phyloP scores from a whole-genome alignment of 768 basidiomycete genomes.

The Boletales sp. region DNA sequence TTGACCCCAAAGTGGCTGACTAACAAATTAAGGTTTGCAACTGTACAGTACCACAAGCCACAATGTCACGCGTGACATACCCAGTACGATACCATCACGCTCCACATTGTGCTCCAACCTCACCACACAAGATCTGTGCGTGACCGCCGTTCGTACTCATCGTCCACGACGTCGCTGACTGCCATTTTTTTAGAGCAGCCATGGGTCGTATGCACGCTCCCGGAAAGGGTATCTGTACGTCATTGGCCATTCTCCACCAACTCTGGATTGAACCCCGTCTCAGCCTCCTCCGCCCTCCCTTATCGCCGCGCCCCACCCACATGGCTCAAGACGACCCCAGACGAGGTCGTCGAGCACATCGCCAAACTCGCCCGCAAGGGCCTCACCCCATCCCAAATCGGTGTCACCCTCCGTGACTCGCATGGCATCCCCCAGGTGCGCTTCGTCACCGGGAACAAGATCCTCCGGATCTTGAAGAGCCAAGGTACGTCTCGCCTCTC shows the following conservation, averaged over 20 bases:
- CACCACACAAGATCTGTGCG: slow-evolving; percentile 34
- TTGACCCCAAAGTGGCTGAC: slow-evolving; percentile 15
- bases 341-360: slow-evolving; percentile 95
- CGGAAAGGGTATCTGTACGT: slow-evolving; percentile 98
- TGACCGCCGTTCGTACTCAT: background rate
- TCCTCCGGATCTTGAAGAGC: slow-evolving; percentile 94
- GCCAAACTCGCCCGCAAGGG: slow-evolving; percentile 97
- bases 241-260: slow-evolving; percentile 17
- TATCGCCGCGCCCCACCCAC: slow-evolving; percentile 93
- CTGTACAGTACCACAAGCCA: slow-evolving; percentile 54
- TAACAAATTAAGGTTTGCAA: slow-evolving; percentile 51
- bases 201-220: slow-evolving; percentile 99
- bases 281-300: slow-evolving; percentile 87
- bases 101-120: too few relatives aligned
- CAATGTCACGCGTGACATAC: slow-evolving; percentile 14
- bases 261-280: slow-evolving; percentile 35
- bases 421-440: slow-evolving; percentile 98
- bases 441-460: slow-evolving; percentile 99
- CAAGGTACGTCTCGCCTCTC: slow-evolving; percentile 65
- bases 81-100: too few relatives aligned
- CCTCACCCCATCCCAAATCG: slow-evolving; percentile 96
- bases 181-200: slow-evolving; percentile 33
- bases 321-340: slow-evolving; percentile 96
- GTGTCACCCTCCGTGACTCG: slow-evolving; percentile 96
- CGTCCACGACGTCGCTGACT: slow-evolving; percentile 12